Evolutionary conservation across 1,284 basidiomycete species (phyloP), one percentile per base, ranked within the genome.

Genomic region (Ganoderma leucocontextum): DNA sequence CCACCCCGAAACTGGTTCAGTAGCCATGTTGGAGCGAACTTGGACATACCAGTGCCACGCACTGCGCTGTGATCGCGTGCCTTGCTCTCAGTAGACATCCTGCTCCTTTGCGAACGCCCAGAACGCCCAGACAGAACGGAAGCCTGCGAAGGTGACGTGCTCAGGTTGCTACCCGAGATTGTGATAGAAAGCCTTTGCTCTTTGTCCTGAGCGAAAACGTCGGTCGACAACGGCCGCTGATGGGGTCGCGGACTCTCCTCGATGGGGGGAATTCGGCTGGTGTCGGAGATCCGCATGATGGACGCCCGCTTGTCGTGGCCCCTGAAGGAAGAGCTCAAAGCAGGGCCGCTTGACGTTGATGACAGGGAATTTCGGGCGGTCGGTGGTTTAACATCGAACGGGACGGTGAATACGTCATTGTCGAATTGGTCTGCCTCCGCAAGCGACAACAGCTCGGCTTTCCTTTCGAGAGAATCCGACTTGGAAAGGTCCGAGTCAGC

Each of bases 401-500:
- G 84, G 47, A 85, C 76, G 0, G 87, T 79, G 78, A 94, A 94
- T 2, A 89, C 81, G 60, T 91, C 88, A 68, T 86, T 79, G 76
- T 95, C 93, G 68, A 92, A 93, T 70, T 87, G 85, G 61, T 94
- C 89, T 0, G 90, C 89, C 41, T 91, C 90, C 12, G 78, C 81
- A 65, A 86, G 85, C 0, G 84, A 82, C 77, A 62, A 78, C 70
- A 67, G 33, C 2, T 38, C 63, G 1, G 61, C 38, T 35, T 59
- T 61, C 62, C 35, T 65, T 38, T 68, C 63, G n/a, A 57, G 60
- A 8, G 62, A 17, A 67, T 71, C 60, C 62, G 64, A 62, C 12
- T 49, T 66, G 25, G 71, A 67, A 35, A 69, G 65, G 15, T 71
- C 72, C 10, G 65, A 64, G n/a, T 70, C 80, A 4, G 64, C 58